These are phyloP conservation scores for Phytophthora melonis DNA, from an alignment of 352 stramenopile genomes.

Conservation along the genomic window DNA sequence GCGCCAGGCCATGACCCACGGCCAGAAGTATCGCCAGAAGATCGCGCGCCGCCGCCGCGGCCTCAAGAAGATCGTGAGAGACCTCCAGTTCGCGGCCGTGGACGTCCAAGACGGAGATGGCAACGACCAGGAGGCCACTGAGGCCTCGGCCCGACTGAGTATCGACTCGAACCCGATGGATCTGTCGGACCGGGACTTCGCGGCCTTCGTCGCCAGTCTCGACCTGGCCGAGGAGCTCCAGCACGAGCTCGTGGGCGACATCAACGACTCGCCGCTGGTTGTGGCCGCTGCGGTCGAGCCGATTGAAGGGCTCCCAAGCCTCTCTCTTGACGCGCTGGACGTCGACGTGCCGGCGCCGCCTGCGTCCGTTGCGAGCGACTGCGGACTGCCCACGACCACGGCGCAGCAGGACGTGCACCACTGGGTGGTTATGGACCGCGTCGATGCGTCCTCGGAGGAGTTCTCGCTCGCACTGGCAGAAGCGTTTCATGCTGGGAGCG, in stretches of 20 bases:
- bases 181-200: constrained; percentile 40
- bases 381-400: constrained; percentile 18
- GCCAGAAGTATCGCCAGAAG: constrained; percentile 94
- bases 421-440: constrained; percentile 40
- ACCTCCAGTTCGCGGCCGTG: constrained; percentile 34
- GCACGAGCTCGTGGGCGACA: constrained; percentile 5
- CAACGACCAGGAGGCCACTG: background rate
- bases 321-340: constrained; percentile 20
- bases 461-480: constrained; percentile 27
- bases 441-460: constrained; percentile 37
- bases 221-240: constrained; percentile 38
- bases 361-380: constrained; percentile 4
- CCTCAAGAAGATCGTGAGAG: constrained; percentile 47
- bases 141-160: constrained; percentile 2
- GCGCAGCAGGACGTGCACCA: constrained; percentile 40
- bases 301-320: constrained; percentile 12
- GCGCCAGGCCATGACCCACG: constrained; percentile 93
- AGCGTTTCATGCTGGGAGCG: constrained; percentile 18
- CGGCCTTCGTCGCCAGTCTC: constrained; percentile 33
- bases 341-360: background rate
- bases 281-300: constrained; percentile 25
- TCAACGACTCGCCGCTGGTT: constrained; percentile 36
- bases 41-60: constrained; percentile 54
- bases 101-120: constrained; percentile 6
- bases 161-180: constrained; percentile 29